Evolutionary conservation across 2,329 filamentous ascomycete species (phyloP), one percentile per base, ranked within the genome.

Genomic region (Trichoderma koningiopsis): DNA sequence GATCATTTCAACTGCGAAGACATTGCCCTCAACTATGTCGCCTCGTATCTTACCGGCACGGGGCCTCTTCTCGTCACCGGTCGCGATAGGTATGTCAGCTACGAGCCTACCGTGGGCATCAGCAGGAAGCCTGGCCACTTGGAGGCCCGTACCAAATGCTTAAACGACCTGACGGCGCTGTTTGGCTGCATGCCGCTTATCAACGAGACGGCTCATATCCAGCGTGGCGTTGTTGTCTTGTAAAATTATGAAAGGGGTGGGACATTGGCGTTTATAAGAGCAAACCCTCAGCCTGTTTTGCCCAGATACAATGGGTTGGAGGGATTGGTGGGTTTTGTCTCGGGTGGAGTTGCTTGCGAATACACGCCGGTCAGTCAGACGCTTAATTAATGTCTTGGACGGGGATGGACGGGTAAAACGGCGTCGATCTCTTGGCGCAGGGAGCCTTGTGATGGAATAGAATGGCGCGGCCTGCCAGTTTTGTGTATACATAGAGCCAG

Each of bases 1-100:
- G 70, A 77, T 22, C 73, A 77, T 55, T 77, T 79, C 74, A 81
- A 82, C 72, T 82, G 80, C 75, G 80, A 82, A 70, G 80, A 82
- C 62, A 76, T 82, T 70, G 80, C 78, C 24, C 69, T 82, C 63
- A 82, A 82, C 72, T 81, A 76, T 47, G 72, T 81, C 33, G 73
- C 76, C 7, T 77, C 77, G 2, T 71, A 77, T 22, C 69, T 82
- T 47, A 81, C 79, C 0, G 74, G 79, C 19, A 72, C 75, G 14
- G 79, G 79, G 0, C 80, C 79, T 0, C 72, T 82, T 19, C 75
- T 80, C 1, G 78, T 81, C 53, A 75, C 71, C 19, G 79, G 79
- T 31, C 74, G 74, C 35, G 72, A 78, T 5, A 73, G 70, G n/a
- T 80, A 77, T 52, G 73, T 76, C 72, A 80, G 78, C 70, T 72